Evolutionary conservation across 108 stramenopile genomes (phyloP).

Genomic region (Seminavis robusta): DNA sequence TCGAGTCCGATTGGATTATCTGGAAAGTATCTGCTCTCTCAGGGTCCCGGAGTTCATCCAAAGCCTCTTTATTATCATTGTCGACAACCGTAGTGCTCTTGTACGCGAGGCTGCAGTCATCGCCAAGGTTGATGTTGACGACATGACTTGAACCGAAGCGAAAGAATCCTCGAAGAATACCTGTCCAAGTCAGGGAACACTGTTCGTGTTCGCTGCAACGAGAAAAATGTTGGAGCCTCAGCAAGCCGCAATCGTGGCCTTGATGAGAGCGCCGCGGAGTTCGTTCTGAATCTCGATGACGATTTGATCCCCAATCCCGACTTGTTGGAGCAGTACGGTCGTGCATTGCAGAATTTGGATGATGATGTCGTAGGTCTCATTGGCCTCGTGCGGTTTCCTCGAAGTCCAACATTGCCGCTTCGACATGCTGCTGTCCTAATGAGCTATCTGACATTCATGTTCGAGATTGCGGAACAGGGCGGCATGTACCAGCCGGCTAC

Average conservation of each 20-base stretch:
- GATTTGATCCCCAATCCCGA: slow-evolving; percentile 32
- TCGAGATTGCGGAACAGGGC: slow-evolving; percentile 37
- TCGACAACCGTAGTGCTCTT: slow-evolving; percentile 32
- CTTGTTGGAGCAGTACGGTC: slow-evolving; percentile 24
- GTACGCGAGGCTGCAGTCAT: too few relatives aligned
- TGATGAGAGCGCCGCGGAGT: slow-evolving; percentile 41
- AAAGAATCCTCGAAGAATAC: slow-evolving; percentile 14
- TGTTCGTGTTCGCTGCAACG: slow-evolving; percentile 39
- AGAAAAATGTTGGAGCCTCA: slow-evolving; percentile 34
- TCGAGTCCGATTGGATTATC: slow-evolving; percentile 28
- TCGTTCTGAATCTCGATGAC: slow-evolving; percentile 40
- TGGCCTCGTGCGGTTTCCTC: slow-evolving; percentile 46
- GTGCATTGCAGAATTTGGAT: not conserved
- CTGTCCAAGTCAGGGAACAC: slow-evolving; percentile 22
- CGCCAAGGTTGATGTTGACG: too few relatives aligned
- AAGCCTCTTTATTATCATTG: slow-evolving; percentile 38
- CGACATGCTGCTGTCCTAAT: slow-evolving; percentile 46
- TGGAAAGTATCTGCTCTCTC: slow-evolving; percentile 30
- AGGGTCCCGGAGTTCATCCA: slow-evolving; percentile 17
- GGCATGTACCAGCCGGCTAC: slow-evolving; percentile 7
- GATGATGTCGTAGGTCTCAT: slow-evolving; percentile 25
- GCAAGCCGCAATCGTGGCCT: slow-evolving; percentile 39
- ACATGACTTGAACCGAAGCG: too few relatives aligned
- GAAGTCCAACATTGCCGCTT: slow-evolving; percentile 19
- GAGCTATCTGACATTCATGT: slow-evolving; percentile 55